A percentile compares a stretch with the other conserved stretches of the same genome.
Conservation (phyloP, 202 grass and related monocot species). For the Bolboschoenoplectus hybrid region DNA sequence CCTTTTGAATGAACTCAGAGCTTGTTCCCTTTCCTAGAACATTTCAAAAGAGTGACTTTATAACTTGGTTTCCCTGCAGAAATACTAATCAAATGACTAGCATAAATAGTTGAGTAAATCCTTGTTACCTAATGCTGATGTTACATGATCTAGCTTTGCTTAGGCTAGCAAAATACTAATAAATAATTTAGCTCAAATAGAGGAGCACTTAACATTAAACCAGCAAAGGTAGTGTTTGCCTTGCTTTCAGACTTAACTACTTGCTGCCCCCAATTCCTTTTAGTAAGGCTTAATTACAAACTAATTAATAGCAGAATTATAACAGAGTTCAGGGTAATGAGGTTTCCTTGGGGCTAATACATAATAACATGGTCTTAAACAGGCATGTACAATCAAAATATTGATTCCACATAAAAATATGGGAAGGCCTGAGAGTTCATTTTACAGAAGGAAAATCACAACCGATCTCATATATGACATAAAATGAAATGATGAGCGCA, state of each 20-base stretch:
- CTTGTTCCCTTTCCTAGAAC: constrained; percentile 61
- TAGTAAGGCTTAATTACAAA: background rate
- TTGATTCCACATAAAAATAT: constrained; percentile 19
- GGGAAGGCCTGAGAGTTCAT: constrained; percentile 14
- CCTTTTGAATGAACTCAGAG: constrained; percentile 70
- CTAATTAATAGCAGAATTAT: background rate
- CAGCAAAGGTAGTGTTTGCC: background rate
- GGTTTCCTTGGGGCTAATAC: background rate
- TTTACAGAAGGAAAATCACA: background rate
- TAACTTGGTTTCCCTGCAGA: background rate
- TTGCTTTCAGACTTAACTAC: background rate
- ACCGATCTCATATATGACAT: constrained; percentile 2
- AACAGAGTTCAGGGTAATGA: background rate
- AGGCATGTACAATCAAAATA: constrained; percentile 31
- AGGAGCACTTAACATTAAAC: background rate
- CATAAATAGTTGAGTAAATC: background rate
- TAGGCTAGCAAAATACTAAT: background rate
- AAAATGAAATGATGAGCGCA: background rate
- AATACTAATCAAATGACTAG: constrained; percentile 12
- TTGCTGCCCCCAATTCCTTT: background rate
- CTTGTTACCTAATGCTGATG: background rate
- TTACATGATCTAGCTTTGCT: background rate
- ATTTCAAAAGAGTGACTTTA: background rate
- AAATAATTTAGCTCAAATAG: background rate
- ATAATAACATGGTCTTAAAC: background rate